Conservation (phyloP, 1,284 basidiomycete species). For the Athelia sp. region DNA sequence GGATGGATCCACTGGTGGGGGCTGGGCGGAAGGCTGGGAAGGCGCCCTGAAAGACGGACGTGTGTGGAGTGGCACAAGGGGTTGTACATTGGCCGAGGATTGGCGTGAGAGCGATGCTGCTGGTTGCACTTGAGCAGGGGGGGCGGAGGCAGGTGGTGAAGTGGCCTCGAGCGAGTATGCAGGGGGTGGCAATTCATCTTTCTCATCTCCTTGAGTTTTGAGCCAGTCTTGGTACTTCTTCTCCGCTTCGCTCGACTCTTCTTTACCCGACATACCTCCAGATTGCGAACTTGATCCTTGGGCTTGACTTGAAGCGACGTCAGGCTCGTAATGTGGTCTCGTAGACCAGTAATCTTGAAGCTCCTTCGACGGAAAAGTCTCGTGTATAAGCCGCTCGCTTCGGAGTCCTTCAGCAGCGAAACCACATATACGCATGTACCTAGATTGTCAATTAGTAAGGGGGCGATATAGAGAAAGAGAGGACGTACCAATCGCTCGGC, state of each 20-base stretch:
- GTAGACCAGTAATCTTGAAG: conserved; percentile 69
- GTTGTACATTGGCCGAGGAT: neutral
- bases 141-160: neutral
- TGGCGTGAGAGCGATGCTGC: neutral
- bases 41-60: neutral
- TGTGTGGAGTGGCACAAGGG: neutral
- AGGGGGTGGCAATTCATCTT: conserved; percentile 59
- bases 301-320: too few relatives aligned
- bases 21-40: neutral
- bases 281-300: conserved; percentile 24
- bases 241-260: conserved; percentile 15
- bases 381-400: conserved; percentile 53
- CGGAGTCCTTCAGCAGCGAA: conserved; percentile 65
- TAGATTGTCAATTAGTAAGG: conserved; percentile 16
- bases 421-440: conserved; percentile 76
- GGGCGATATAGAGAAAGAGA: conserved; percentile 3
- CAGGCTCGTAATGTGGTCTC: conserved; percentile 52
- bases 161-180: conserved; percentile 59
- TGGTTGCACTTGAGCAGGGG: neutral
- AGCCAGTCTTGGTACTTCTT: conserved; percentile 47
- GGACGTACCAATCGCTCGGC: conserved; percentile 63
- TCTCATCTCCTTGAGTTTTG: conserved; percentile 35
- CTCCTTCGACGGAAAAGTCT: conserved; percentile 66
- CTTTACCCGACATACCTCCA: conserved; percentile 11
- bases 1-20: neutral